phyloP scores from a whole-genome alignment of 768 basidiomycete genomes.

The Hysterangium stoloniferum region DNA sequence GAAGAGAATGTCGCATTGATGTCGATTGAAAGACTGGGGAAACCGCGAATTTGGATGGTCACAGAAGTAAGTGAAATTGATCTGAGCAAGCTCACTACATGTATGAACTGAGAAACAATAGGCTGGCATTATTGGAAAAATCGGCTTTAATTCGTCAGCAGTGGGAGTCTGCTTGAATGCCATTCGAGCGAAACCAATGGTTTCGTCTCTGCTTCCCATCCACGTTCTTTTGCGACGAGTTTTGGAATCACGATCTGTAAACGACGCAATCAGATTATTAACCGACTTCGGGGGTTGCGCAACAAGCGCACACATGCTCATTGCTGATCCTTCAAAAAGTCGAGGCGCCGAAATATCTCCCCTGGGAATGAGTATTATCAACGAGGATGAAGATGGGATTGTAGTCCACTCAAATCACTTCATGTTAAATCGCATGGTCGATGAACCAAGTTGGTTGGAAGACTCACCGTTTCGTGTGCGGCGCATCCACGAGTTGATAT shows the following conservation, averaged over 20 bases:
- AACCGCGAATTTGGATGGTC: slow-evolving; percentile 30
- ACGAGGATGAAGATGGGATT: slow-evolving; percentile 21
- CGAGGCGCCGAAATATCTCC: slow-evolving; percentile 28
- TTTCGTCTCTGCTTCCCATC: slow-evolving; percentile 24
- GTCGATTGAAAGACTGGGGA: slow-evolving; percentile 21
- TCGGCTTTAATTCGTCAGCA: slow-evolving; percentile 29
- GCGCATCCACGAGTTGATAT: slow-evolving; percentile 20
- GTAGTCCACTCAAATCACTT: slow-evolving; percentile 32
- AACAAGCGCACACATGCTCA: slow-evolving; percentile 29
- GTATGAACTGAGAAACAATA: too few relatives aligned
- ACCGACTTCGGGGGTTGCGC: slow-evolving; percentile 25
- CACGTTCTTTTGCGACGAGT: slow-evolving; percentile 27
- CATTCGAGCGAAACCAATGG: slow-evolving; percentile 27
- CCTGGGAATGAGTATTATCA: slow-evolving; percentile 20
- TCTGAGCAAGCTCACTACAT: too few relatives aligned
- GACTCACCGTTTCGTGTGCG: slow-evolving; percentile 25
- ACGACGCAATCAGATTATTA: slow-evolving; percentile 21
- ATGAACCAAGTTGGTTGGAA: slow-evolving; percentile 26
- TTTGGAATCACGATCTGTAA: slow-evolving; percentile 24
- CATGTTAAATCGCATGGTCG: slow-evolving; percentile 24
- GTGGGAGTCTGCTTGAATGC: slow-evolving; percentile 32
- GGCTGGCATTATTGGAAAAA: slow-evolving; percentile 32
- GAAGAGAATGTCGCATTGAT: slow-evolving; percentile 27
- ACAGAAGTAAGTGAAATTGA: slow-evolving; percentile 27
- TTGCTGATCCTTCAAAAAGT: slow-evolving; percentile 24